A percentile compares a stretch with the other conserved stretches of the same genome.
These are phyloP conservation scores for Oropetium thomaeum DNA, from an alignment of 176 grass and related monocot genomes.

Conservation along the genomic window DNA sequence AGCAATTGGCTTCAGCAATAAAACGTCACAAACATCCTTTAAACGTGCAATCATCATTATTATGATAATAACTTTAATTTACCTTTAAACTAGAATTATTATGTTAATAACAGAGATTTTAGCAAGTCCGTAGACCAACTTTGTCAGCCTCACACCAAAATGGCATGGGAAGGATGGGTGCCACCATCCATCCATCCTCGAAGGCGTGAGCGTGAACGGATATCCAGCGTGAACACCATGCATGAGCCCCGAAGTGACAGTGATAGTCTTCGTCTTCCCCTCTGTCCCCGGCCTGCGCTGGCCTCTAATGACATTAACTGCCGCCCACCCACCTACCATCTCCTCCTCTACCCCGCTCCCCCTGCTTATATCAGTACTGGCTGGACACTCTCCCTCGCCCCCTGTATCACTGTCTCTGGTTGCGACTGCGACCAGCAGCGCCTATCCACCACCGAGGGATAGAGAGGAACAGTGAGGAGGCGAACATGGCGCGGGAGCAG, in stretches of 20 bases:
- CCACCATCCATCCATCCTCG: not conserved
- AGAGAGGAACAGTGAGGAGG: not conserved
- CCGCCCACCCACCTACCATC: conserved; percentile 34
- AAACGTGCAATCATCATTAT: too few species aligned
- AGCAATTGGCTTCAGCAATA: too few species aligned
- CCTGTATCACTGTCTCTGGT: not conserved
- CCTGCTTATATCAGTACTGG: conserved; percentile 32
- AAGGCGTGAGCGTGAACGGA: too few species aligned
- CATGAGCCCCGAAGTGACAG: not conserved
- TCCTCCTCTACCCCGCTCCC: conserved; percentile 28
- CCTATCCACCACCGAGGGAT: not conserved
- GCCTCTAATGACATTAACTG: conserved; percentile 61
- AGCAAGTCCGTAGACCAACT: too few species aligned
- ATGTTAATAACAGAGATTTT: too few species aligned
- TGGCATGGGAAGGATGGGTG: not conserved
- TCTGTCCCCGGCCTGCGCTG: conserved; percentile 4
- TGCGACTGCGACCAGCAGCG: not conserved
- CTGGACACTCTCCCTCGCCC: not conserved
- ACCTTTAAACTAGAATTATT: too few species aligned
- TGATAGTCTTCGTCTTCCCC: not conserved
- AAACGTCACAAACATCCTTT: too few species aligned
- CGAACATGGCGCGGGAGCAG: conserved; percentile 78
- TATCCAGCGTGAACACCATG: conserved; percentile 36
- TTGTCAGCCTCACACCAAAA: not conserved
- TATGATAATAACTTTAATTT: too few species aligned